Conservation (phyloP, 192 early-diverging fungal genomes). For the Linnemannia exigua region DNA sequence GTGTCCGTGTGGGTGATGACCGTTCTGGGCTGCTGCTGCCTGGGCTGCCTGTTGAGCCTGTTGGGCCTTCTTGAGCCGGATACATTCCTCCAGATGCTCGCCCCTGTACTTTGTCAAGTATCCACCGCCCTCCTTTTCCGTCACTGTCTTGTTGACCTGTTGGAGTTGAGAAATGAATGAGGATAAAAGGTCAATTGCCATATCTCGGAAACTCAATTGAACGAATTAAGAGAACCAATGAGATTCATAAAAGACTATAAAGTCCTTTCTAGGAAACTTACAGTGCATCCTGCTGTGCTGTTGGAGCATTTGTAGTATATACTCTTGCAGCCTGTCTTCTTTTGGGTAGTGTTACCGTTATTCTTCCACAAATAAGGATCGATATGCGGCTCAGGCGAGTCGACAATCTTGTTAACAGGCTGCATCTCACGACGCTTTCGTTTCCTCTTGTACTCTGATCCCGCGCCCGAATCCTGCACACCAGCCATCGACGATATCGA, state of each 20-base stretch:
- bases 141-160: constrained; percentile 71
- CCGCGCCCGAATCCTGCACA: constrained; percentile 3
- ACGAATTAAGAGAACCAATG: too few species aligned
- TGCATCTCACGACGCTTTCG: constrained; percentile 73
- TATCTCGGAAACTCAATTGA: background rate
- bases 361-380: constrained; percentile 71
- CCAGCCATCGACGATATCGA: constrained; percentile 20
- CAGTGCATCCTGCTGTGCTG: constrained; percentile 61
- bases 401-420: constrained; percentile 71
- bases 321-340: constrained; percentile 69
- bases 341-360: constrained; percentile 72
- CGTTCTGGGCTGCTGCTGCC: constrained; percentile 14
- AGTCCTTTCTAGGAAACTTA: too few species aligned
- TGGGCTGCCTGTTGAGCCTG: constrained; percentile 26
- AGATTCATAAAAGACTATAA: too few species aligned
- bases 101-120: constrained; percentile 71
- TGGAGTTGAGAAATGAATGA: too few species aligned
- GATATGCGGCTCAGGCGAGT: constrained; percentile 63
- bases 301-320: constrained; percentile 74
- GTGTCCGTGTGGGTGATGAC: constrained; percentile 10
- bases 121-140: constrained; percentile 63
- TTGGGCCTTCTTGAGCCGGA: constrained; percentile 58
- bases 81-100: constrained; percentile 67
- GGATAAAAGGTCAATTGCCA: background rate
- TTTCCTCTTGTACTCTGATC: constrained; percentile 43